Percentiles rank a stretch among this genome's conserved stretches.
These are phyloP conservation scores for Acanthochlamys bracteata DNA, from an alignment of 106 monocot species.

Conservation along the genomic window DNA sequence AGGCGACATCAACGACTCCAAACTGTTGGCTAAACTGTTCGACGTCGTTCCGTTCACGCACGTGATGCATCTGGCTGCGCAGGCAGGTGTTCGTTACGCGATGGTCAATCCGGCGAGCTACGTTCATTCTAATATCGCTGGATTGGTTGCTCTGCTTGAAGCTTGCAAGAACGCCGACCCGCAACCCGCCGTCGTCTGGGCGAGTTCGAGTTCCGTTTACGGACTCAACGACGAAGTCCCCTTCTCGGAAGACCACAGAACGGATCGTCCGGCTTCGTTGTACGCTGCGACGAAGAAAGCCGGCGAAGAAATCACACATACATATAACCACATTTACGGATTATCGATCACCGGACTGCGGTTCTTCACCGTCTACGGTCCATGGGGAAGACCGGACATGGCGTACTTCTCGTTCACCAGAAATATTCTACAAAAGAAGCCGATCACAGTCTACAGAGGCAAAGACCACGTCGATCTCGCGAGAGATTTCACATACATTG, in stretches of 20 bases:
- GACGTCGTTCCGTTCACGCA: conserved; percentile 30
- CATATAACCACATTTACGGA: conserved; percentile 81
- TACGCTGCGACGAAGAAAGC: conserved; percentile 56
- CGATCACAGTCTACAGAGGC: conserved; percentile 37
- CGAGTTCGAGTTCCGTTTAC: conserved; percentile 36
- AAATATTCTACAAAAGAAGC: conserved; percentile 40
- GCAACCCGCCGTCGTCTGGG: conserved; percentile 39
- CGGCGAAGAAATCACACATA: conserved; percentile 43
- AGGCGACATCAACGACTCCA: conserved; percentile 35
- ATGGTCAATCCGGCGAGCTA: conserved; percentile 35
- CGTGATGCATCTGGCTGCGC: conserved; percentile 40
- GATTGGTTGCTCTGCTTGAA: conserved; percentile 32
- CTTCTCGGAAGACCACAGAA: conserved; percentile 32
- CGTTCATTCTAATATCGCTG: conserved; percentile 38
- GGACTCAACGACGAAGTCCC: conserved; percentile 53
- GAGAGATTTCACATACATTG: conserved; percentile 42
- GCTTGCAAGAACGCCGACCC: conserved; percentile 40
- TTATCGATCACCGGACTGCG: conserved; percentile 65
- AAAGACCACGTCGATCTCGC: conserved; percentile 30
- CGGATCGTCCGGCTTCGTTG: conserved; percentile 36
- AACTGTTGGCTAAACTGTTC: conserved; percentile 28
- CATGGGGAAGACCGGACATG: conserved; percentile 69
- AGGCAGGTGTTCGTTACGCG: conserved; percentile 42
- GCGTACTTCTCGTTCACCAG: conserved; percentile 60
- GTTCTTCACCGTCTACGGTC: conserved; percentile 68